Evolutionary conservation across 352 stramenopile genomes (phyloP).

Genomic region (Pythium folliculosum): DNA sequence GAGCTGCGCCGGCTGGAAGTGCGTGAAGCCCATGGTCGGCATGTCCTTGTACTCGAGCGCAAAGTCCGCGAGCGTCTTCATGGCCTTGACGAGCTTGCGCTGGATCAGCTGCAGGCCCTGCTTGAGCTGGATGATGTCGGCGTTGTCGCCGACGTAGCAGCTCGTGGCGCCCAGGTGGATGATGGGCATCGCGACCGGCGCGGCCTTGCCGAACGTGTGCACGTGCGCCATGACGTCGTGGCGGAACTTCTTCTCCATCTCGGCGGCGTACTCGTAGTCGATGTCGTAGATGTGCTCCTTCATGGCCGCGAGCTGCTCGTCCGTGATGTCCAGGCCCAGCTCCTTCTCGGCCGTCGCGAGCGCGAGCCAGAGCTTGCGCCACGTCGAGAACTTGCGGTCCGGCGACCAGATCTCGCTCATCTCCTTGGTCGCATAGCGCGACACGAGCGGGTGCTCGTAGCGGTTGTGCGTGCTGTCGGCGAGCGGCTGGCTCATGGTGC

Average conservation of each 20-base stretch:
- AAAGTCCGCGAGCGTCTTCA: conserved; percentile 95
- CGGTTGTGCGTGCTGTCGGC: conserved; percentile 54
- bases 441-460: conserved; percentile 90
- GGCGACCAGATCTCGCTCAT: conserved; percentile 99
- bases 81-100: conserved; percentile 97
- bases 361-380: conserved; percentile 98
- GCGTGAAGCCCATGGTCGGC: conserved; percentile 98
- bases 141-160: conserved; percentile 99
- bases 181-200: conserved; percentile 96
- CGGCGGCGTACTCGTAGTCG: conserved; percentile 96
- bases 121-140: conserved; percentile 97
- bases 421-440: conserved; percentile 98
- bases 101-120: conserved; percentile 95
- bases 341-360: conserved; percentile 97
- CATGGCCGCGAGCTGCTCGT: conserved; percentile 98
- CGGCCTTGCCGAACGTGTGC: conserved; percentile 97
- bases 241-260: conserved; percentile 98
- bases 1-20: conserved; percentile 99
- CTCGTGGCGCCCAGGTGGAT: conserved; percentile 98
- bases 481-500: conserved; percentile 39
- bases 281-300: conserved; percentile 95
- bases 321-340: conserved; percentile 95
- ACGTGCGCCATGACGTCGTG: conserved; percentile 99
- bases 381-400: conserved; percentile 99
- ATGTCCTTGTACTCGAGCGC: conserved; percentile 95